These are phyloP conservation scores for Sergeia podlipaevii DNA, from an alignment of 208 protist genomes.

Conservation along the genomic window DNA sequence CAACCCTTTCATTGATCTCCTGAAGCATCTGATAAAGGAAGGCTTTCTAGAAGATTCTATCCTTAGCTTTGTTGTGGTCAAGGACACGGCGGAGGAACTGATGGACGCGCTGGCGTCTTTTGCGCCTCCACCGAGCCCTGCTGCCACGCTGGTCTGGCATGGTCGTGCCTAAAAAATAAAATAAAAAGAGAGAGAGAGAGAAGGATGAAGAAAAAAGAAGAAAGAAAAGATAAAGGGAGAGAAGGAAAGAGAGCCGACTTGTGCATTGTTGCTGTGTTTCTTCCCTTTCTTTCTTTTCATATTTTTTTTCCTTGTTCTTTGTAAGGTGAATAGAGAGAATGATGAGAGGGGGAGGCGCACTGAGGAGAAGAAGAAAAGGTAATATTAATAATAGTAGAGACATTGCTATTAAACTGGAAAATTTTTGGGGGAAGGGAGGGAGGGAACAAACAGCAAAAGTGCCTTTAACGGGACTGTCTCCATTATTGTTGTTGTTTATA, in stretches of 20 bases:
- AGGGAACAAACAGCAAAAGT: too few species aligned
- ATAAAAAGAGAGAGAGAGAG: slow-evolving; percentile 4
- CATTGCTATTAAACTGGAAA: too few species aligned
- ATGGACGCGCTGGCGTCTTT: slow-evolving; percentile 43
- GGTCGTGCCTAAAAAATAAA: slow-evolving; percentile 30
- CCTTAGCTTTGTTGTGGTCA: slow-evolving; percentile 40
- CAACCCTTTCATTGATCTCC: slow-evolving; percentile 47
- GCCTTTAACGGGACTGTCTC: too few species aligned
- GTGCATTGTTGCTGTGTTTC: neutral
- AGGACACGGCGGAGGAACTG: slow-evolving; percentile 34
- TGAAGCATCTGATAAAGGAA: slow-evolving; percentile 53
- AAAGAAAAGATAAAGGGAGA: neutral
- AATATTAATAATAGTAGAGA: too few species aligned
- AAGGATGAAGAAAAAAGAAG: neutral
- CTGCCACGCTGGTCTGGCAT: slow-evolving; percentile 31
- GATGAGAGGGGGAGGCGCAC: too few species aligned
- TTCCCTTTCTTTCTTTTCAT: slow-evolving; percentile 4
- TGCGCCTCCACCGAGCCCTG: slow-evolving; percentile 22
- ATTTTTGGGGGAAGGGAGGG: too few species aligned
- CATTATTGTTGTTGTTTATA: too few species aligned
- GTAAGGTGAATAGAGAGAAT: neutral
- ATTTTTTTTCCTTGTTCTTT: slow-evolving; percentile 1
- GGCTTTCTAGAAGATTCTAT: slow-evolving; percentile 52
- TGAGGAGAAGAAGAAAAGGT: too few species aligned
- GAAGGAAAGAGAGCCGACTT: neutral